phyloP scores from a whole-genome alignment of 148 eudicot genomes.

The Silene conica region DNA sequence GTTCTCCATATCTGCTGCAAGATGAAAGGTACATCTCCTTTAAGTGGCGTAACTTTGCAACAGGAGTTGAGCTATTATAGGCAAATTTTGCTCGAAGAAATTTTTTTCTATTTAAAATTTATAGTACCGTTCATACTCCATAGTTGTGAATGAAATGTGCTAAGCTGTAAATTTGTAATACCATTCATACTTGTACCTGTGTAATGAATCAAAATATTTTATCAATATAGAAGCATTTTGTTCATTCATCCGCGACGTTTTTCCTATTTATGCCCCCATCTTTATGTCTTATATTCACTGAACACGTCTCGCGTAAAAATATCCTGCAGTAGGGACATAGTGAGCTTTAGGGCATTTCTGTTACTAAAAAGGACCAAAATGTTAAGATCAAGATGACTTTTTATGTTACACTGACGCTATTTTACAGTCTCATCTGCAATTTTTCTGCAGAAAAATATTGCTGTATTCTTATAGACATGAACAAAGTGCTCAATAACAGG shows the following conservation, averaged over 20 bases:
- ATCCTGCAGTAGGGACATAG: background rate
- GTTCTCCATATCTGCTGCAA: conserved; percentile 9
- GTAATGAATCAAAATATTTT: conserved; percentile 8
- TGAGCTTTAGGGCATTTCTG: background rate
- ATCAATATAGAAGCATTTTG: conserved; percentile 6
- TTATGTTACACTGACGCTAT: no score
- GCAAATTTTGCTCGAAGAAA: conserved; percentile 3
- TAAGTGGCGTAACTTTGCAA: conserved; percentile 1
- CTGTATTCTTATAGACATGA: background rate
- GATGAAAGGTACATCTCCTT: conserved; percentile 4
- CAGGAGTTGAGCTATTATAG: conserved; percentile 3
- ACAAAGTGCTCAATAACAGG: background rate
- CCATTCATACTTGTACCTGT: conserved; percentile 7
- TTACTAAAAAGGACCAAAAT: background rate
- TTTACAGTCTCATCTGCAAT: background rate
- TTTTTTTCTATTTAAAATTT: background rate
- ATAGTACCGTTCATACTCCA: conserved; percentile 8
- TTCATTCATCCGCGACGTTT: background rate
- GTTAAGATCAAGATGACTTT: no score
- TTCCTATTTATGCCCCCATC: background rate
- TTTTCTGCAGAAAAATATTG: background rate
- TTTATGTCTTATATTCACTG: background rate
- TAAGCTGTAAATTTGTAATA: conserved; percentile 7
- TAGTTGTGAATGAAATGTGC: background rate
- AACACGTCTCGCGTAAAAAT: background rate